Conservation (phyloP, 2,329 filamentous ascomycete species). For the Lizonia empirigonia region DNA sequence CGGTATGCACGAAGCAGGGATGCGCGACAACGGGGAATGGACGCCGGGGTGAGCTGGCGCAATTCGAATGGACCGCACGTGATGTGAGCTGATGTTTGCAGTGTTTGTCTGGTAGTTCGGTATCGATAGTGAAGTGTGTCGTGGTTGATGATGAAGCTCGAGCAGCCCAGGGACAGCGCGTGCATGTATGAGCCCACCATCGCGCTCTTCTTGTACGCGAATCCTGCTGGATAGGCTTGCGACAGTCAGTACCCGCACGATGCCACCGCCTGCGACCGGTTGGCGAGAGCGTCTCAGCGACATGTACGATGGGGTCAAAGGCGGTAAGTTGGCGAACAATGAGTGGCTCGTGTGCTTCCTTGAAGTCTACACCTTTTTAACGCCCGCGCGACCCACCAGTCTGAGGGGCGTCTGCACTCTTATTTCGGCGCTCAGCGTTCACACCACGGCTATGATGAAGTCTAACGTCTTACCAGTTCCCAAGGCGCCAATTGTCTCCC, state of each 20-base stretch:
- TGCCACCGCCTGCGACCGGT: conserved; percentile 44
- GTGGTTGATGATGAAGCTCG: neutral
- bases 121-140: conserved; percentile 3
- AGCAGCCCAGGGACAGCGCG: conserved; percentile 11
- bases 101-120: neutral
- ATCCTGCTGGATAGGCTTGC: neutral
- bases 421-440: conserved; percentile 20
- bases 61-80: conserved; percentile 20
- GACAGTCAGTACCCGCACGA: conserved; percentile 22
- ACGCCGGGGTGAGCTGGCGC: conserved; percentile 13
- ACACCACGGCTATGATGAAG: conserved; percentile 20
- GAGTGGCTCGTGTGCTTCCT: conserved; percentile 40
- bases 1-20: conserved; percentile 27
- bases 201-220: neutral
- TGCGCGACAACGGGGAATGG: conserved; percentile 23
- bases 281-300: conserved; percentile 43
- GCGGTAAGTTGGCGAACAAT: conserved; percentile 42
- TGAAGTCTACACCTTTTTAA: conserved; percentile 21
- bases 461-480: conserved; percentile 44
- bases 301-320: conserved; percentile 43
- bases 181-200: conserved; percentile 8
- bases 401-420: conserved; percentile 11
- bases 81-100: conserved; percentile 9
- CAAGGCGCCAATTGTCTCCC: conserved; percentile 45
- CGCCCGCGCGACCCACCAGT: conserved; percentile 33